A percentile compares a stretch with the other conserved stretches of the same genome.
These are phyloP conservation scores for Podila verticillata DNA, from an alignment of 192 early-diverging fungal genomes.

Conservation along the genomic window DNA sequence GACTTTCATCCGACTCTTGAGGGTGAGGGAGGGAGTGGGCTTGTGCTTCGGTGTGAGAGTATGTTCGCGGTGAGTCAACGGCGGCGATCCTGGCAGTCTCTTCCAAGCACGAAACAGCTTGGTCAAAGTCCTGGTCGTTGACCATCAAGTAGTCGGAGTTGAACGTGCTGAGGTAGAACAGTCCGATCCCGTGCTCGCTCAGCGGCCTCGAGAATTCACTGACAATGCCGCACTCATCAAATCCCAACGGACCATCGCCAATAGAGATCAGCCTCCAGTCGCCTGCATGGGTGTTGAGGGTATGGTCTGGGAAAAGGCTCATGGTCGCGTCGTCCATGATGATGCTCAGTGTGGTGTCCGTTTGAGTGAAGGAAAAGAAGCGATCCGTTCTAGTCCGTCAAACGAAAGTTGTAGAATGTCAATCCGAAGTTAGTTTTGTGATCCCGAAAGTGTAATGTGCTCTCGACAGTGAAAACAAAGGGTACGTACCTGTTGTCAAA, in stretches of 20 bases:
- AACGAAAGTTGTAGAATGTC: background rate
- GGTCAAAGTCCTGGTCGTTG: conserved; percentile 44
- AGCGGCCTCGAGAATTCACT: conserved; percentile 40
- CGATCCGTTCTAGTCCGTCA: conserved; percentile 16
- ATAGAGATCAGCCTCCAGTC: conserved; percentile 47
- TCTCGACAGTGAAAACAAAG: background rate
- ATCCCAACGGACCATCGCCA: conserved; percentile 46
- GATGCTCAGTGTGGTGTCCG: conserved; percentile 42
- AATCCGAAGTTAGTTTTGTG: background rate
- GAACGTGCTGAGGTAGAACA: conserved; percentile 51
- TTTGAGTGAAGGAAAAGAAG: conserved; percentile 47
- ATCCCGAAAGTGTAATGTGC: background rate
- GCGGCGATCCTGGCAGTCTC: conserved; percentile 18
- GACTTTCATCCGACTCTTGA: background rate
- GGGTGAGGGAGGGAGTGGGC: background rate
- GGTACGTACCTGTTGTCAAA: conserved; percentile 36
- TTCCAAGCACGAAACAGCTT: conserved; percentile 26
- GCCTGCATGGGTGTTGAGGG: conserved; percentile 44
- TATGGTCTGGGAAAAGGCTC: conserved; percentile 37
- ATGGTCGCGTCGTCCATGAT: conserved; percentile 45
- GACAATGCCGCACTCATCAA: conserved; percentile 49
- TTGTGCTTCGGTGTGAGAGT: background rate
- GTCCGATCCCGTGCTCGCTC: conserved; percentile 21
- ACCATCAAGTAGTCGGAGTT: conserved; percentile 49
- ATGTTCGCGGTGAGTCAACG: background rate